Percentiles rank a stretch among this genome's conserved stretches.
Conservation (phyloP, 805 yeast genomes). For the Teunomyces atbi region DNA sequence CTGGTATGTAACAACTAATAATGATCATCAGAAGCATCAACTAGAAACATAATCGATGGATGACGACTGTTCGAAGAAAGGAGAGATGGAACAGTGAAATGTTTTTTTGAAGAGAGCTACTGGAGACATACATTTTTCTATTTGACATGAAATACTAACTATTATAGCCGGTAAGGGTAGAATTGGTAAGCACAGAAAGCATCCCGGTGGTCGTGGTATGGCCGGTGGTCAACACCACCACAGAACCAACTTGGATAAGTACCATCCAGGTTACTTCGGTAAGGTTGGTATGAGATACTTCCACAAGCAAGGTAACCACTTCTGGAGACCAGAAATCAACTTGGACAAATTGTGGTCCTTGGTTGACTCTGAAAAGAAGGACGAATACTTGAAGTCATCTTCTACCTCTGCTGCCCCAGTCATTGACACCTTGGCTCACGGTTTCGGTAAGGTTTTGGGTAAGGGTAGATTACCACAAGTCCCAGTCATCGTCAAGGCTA, state of each 20-base stretch:
- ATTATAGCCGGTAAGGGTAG: slow-evolving; percentile 98
- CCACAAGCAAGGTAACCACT: slow-evolving; percentile 92
- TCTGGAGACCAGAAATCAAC: slow-evolving; percentile 98
- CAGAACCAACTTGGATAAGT: slow-evolving; percentile 99
- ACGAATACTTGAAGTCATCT: slow-evolving; percentile 82
- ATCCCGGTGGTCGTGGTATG: slow-evolving; percentile 99
- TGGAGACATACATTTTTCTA: background rate
- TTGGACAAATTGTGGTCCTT: slow-evolving; percentile 98
- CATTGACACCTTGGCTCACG: slow-evolving; percentile 98
- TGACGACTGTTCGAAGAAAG: background rate
- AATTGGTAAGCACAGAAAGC: slow-evolving; percentile 99
- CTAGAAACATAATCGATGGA: background rate
- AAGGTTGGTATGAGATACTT: slow-evolving; percentile 99
- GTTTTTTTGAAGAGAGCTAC: background rate
- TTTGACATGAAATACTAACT: slow-evolving; percentile 28
- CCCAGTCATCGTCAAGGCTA: slow-evolving; percentile 98
- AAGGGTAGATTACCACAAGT: slow-evolving; percentile 98
- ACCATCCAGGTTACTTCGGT: slow-evolving; percentile 99
- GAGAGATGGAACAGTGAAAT: background rate
- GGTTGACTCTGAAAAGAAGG: slow-evolving; percentile 91
- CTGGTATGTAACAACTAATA: slow-evolving; percentile 66
- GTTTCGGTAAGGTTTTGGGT: slow-evolving; percentile 99
- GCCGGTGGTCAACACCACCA: slow-evolving; percentile 99
- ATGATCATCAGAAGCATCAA: background rate
- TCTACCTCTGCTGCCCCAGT: slow-evolving; percentile 94